phyloP scores from a whole-genome alignment of 2,329 filamentous ascomycete species.

The Pseudopyrenochaeta lycopersici region DNA sequence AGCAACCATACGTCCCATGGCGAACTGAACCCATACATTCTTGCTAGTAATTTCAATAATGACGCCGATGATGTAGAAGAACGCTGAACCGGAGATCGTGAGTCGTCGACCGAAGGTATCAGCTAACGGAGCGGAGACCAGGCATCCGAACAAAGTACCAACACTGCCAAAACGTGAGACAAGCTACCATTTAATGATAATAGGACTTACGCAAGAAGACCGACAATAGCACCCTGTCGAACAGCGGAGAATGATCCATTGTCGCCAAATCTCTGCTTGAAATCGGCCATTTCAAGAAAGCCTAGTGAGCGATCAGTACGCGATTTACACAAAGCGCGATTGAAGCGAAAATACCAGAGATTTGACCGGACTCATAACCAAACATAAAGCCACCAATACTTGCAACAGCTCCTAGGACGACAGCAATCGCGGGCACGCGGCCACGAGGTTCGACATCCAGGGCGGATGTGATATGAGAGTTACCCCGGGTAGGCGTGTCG shows the following conservation, averaged over 20 bases:
- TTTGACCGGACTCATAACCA: conserved; percentile 40
- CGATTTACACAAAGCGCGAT: background rate
- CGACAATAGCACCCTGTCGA: conserved; percentile 47
- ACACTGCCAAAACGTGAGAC: conserved; percentile 48
- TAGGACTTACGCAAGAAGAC: conserved; percentile 41
- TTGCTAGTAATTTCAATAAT: conserved; percentile 71
- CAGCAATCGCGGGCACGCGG: conserved; percentile 35
- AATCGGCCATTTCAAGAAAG: conserved; percentile 48
- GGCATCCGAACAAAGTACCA: conserved; percentile 77
- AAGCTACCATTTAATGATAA: background rate
- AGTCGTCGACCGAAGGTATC: conserved; percentile 69
- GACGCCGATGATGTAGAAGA: conserved; percentile 71
- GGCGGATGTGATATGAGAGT: conserved; percentile 20
- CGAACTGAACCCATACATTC: conserved; percentile 69
- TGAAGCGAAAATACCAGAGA: conserved; percentile 21
- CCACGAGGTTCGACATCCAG: conserved; percentile 26
- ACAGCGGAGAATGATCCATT: conserved; percentile 43
- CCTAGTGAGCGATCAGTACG: conserved; percentile 11
- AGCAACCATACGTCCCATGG: conserved; percentile 68
- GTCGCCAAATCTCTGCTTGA: conserved; percentile 43
- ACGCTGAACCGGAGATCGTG: conserved; percentile 68
- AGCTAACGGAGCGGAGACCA: conserved; percentile 66
- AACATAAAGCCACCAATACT: conserved; percentile 50
- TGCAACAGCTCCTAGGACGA: conserved; percentile 41
- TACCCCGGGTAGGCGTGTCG: conserved; percentile 33